Evolutionary conservation across 805 yeast genomes (phyloP), one percentile per base, ranked within the genome.

Genomic region (Yarrowia sp.): DNA sequence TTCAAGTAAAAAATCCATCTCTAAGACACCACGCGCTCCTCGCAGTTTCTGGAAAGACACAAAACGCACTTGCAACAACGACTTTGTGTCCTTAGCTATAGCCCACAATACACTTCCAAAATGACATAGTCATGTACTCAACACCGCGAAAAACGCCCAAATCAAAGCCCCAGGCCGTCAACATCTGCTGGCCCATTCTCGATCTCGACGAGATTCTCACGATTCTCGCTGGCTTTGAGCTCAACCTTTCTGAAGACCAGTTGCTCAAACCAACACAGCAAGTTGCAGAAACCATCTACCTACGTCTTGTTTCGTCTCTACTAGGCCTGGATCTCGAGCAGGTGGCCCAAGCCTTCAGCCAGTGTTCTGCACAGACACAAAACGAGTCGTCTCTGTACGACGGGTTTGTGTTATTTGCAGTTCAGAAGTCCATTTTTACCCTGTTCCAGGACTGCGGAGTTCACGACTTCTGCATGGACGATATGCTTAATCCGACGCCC

Each of bases 381-480:
- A 31, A 47, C 21, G 27, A 31, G 14, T 5, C 27, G 3, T 13
- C 38, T n/a, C 38, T 31, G 2, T 18, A 47, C 25, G 55, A 47
- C 9, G 55, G 38, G 13, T 47, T 47, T 47, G 38, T 31, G 14
- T 10, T 47, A 4, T 10, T 47, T 1, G 38, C 55, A 8, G 27
- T 47, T 2, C 55, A 47, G 6, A 31, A 47, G 12, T 29, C 55
- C 21, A 14, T 47, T 3, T 47, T 24, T 38, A 14, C 14, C 2
- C 21, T 47, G 21, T 47, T 47, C 19, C 27, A 31, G 18, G 55
- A 31, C 19, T 47, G 55, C 32, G 55, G 55, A 12, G 55, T 47
- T 6, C 29, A n/a, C 10, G 55, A 47, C 7, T 47, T 47, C 29
- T 14, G 19, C 36, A 21, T 47, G 55, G 55, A 47, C 27, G 55